Evolutionary conservation across 169 alveolate genomes (phyloP).

Genomic region (Miamiensis avidus): DNA sequence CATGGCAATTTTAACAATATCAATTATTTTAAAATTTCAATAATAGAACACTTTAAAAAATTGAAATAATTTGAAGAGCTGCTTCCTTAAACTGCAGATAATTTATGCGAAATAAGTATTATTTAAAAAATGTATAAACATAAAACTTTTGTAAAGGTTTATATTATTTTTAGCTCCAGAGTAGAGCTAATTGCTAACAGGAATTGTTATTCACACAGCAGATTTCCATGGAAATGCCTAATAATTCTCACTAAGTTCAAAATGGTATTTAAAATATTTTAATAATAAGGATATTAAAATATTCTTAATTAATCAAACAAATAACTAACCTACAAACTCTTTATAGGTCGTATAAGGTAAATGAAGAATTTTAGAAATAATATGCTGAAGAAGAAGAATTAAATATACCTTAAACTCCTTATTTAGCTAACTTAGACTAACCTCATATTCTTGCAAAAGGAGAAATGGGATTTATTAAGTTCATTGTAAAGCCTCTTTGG

Average conservation of each 20-base stretch:
- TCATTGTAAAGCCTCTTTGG: slow-evolving; percentile 35
- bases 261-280: slow-evolving; percentile 34
- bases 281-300: no score
- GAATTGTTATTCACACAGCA: slow-evolving; percentile 38
- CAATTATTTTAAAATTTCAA: not conserved
- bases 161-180: no score
- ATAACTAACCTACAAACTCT: no score
- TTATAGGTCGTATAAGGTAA: no score
- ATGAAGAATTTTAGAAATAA: slow-evolving; percentile 27
- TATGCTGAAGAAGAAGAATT: slow-evolving; percentile 33
- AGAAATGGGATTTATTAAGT: slow-evolving; percentile 41
- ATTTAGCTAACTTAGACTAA: slow-evolving; percentile 26
- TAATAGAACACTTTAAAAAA: slow-evolving; percentile 18
- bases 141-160: no score
- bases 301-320: no score
- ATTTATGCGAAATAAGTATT: no score
- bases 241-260: slow-evolving; percentile 13
- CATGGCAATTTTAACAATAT: not conserved
- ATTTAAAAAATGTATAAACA: no score
- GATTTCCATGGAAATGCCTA: slow-evolving; percentile 38
- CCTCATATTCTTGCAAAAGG: slow-evolving; percentile 28
- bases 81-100: no score
- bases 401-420: slow-evolving; percentile 38
- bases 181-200: slow-evolving; percentile 33
- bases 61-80: no score